Evolutionary conservation across 805 yeast genomes (phyloP).

Genomic region (Sugiyamaella valdiviana): DNA sequence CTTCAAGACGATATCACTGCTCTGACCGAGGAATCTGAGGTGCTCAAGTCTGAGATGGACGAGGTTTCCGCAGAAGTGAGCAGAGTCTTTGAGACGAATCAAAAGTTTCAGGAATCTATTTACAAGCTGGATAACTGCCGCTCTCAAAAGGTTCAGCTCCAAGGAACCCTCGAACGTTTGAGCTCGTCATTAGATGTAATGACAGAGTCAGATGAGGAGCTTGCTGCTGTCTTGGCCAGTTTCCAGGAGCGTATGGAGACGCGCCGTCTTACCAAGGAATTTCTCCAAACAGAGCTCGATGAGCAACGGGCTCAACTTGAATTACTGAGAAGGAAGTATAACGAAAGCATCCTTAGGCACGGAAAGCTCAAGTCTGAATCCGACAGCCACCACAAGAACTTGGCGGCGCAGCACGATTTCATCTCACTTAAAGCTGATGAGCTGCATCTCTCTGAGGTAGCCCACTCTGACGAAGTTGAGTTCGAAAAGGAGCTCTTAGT

Average conservation of each 20-base stretch:
- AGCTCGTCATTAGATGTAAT: conserved; percentile 42
- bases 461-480: not conserved
- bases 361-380: conserved; percentile 50
- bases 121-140: conserved; percentile 55
- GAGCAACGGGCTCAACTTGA: conserved; percentile 24
- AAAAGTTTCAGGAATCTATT: conserved; percentile 68
- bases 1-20: conserved; percentile 40
- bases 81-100: conserved; percentile 64
- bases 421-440: conserved; percentile 5
- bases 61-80: conserved; percentile 54
- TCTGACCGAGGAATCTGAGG: conserved; percentile 44
- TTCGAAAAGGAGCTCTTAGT: conserved; percentile 1
- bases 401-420: conserved; percentile 14
- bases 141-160: conserved; percentile 41
- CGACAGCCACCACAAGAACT: conserved; percentile 16
- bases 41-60: conserved; percentile 45
- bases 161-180: conserved; percentile 49
- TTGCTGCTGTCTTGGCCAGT: conserved; percentile 37
- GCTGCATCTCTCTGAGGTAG: conserved; percentile 2
- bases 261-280: conserved; percentile 1
- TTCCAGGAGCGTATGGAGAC: conserved; percentile 33
- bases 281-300: conserved; percentile 5
- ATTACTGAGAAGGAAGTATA: conserved; percentile 31
- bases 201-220: conserved; percentile 38
- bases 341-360: conserved; percentile 39